phyloP scores from a whole-genome alignment of 2,329 filamentous ascomycete genomes.

The Cadophora sp. region DNA sequence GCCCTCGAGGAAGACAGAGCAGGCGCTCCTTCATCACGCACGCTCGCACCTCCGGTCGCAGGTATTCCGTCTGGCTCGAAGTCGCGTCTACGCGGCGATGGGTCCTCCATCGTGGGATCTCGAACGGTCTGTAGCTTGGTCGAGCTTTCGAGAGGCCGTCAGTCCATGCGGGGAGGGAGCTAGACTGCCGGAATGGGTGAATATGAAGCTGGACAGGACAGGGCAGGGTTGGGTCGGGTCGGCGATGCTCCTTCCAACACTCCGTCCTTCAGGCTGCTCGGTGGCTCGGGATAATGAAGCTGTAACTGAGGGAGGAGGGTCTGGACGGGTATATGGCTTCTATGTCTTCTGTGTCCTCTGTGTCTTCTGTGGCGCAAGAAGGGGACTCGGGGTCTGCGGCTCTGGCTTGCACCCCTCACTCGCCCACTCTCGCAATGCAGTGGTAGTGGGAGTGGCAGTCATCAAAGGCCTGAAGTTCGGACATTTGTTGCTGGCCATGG shows the following conservation, averaged over 20 bases:
- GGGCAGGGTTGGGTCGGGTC: constrained; percentile 13
- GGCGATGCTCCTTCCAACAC: constrained; percentile 13
- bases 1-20: constrained; percentile 61
- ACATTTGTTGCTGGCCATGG: background rate
- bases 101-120: constrained; percentile 38
- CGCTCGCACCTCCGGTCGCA: constrained; percentile 32
- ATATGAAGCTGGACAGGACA: constrained; percentile 27
- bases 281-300: constrained; percentile 29
- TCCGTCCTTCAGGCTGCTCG: constrained; percentile 35
- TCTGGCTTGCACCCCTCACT: constrained; percentile 12
- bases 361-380: constrained; percentile 14
- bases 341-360: too few species aligned
- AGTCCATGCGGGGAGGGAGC: constrained; percentile 36
- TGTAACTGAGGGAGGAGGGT: constrained; percentile 10
- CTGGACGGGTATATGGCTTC: constrained; percentile 19
- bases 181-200: constrained; percentile 19
- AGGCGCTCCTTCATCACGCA: constrained; percentile 48
- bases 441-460: background rate
- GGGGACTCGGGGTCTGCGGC: constrained; percentile 14
- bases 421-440: too few species aligned
- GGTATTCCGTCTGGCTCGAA: constrained; percentile 34
- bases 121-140: constrained; percentile 28
- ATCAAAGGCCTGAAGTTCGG: background rate
- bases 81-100: constrained; percentile 36
- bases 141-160: constrained; percentile 33